Evolutionary conservation across 257 asterid genomes (phyloP), one percentile per base, ranked within the genome.

Genomic region (Parsonsia alboflavescens): DNA sequence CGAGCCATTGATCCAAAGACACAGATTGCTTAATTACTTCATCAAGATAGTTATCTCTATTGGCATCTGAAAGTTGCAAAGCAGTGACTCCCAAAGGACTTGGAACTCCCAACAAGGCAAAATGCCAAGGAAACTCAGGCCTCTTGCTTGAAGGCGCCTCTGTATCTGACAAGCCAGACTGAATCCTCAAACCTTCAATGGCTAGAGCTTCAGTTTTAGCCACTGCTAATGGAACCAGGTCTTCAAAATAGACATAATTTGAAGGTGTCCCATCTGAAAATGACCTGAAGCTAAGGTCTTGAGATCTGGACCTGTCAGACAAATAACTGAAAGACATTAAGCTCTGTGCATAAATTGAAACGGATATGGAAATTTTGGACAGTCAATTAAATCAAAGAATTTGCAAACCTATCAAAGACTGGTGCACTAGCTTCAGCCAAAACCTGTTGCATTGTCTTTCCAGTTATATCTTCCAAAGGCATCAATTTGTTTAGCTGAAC

Each of bases 401-500:
- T 75, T 48, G 77, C 89, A 44, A 54, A 91, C 97, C 97, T 88
- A 78, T 76, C 73, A 62, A 73, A 76, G 66, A 73, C 66, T 65
- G 80, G 73, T 50, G 78, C 68, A 80, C 68, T 58, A 48, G 81
- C 84, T 83, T 89, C 91, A 56, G 74, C 70, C 73, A 80, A 66
- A 61, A 87, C 85, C 82, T 92, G 86, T 73, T 73, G 88, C 46
- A 92, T 80, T 57, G 86, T 90, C 83, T 87, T 92, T 82, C 93
- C 91, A 0, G 93, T 90, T 78, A 90, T 80, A 73, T 91, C 94
- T 78, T 86, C 96, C 83, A 91, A 80, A 83, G 91, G 91, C 92
- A 91, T 85, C 86, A 89, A 76, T 44, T 82, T 83, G 50, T 84
- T 84, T 66, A 81, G 85, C 80, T 85, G 91, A 71, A 64, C 45